These are phyloP conservation scores for Penicillium sp. DNA, from an alignment of 2,329 filamentous ascomycete species.

Conservation along the genomic window DNA sequence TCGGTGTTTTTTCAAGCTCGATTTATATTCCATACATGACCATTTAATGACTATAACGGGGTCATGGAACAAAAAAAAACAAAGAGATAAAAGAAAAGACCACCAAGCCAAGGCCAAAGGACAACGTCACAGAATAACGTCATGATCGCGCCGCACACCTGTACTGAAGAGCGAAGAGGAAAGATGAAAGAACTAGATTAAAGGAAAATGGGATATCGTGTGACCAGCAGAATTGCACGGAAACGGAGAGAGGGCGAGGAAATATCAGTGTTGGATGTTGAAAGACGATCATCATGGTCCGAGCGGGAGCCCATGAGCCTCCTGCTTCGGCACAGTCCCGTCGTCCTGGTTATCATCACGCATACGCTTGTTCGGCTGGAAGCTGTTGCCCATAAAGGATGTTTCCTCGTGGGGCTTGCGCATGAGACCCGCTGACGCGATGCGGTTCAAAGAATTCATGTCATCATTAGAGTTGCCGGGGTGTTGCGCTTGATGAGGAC, in stretches of 20 bases:
- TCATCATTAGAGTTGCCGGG: conserved; percentile 38
- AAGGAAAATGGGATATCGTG: not conserved
- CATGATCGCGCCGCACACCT: conserved; percentile 23
- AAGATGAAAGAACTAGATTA: not conserved
- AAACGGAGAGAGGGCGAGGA: not conserved
- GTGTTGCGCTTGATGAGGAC: conserved; percentile 35
- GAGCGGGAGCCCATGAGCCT: conserved; percentile 29
- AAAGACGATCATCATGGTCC: conserved; percentile 5
- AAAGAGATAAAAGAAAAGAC: conserved; percentile 17
- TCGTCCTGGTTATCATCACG: conserved; percentile 37
- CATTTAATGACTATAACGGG: not conserved
- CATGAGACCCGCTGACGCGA: conserved; percentile 49
- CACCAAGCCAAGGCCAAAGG: conserved; percentile 13
- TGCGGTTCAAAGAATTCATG: conserved; percentile 48
- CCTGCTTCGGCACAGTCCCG: conserved; percentile 4
- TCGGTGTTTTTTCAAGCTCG: not conserved
- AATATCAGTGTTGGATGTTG: not conserved
- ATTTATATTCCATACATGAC: not conserved
- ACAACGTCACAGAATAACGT: conserved; percentile 9
- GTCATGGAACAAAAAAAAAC: not conserved
- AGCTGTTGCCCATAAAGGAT: conserved; percentile 37
- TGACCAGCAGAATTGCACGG: not conserved
- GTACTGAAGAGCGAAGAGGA: conserved; percentile 9
- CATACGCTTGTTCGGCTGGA: conserved; percentile 33
- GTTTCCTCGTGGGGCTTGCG: conserved; percentile 47